phyloP scores from a whole-genome alignment of 257 asterid genomes.

The Pogostemon cablin region DNA sequence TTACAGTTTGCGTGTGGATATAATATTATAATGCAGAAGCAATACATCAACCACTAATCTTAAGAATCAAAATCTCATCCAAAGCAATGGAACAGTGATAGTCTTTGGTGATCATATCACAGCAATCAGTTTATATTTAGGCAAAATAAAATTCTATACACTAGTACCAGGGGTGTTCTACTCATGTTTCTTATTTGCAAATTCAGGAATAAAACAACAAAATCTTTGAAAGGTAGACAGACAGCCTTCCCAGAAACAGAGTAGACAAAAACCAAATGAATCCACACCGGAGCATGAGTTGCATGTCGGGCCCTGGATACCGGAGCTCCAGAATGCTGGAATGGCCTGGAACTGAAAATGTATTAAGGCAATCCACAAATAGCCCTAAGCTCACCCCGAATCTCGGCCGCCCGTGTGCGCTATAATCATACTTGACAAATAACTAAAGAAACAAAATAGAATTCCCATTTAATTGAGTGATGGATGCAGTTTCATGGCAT shows the following conservation, averaged over 20 bases:
- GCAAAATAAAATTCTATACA: neutral
- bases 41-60: constrained; percentile 13
- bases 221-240: neutral
- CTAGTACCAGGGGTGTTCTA: neutral
- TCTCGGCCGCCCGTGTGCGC: constrained; percentile 86
- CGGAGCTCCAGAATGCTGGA: constrained; percentile 68
- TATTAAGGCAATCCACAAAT: constrained; percentile 80
- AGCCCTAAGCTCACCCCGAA: constrained; percentile 92
- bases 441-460: constrained; percentile 44
- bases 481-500: neutral
- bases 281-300: constrained; percentile 75
- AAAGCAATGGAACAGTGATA: neutral
- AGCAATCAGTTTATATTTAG: neutral
- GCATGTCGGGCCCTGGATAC: constrained; percentile 98
- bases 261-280: neutral
- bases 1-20: neutral
- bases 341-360: constrained; percentile 80
- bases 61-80: constrained; percentile 7
- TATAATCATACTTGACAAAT: constrained; percentile 70
- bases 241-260: neutral
- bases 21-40: neutral
- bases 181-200: neutral
- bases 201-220: neutral
- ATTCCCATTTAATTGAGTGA: constrained; percentile 1
- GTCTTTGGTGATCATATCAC: constrained; percentile 17